Evolutionary conservation across 2,329 filamentous ascomycete species (phyloP).

Genomic region (Plenodomus tracheiphilus): DNA sequence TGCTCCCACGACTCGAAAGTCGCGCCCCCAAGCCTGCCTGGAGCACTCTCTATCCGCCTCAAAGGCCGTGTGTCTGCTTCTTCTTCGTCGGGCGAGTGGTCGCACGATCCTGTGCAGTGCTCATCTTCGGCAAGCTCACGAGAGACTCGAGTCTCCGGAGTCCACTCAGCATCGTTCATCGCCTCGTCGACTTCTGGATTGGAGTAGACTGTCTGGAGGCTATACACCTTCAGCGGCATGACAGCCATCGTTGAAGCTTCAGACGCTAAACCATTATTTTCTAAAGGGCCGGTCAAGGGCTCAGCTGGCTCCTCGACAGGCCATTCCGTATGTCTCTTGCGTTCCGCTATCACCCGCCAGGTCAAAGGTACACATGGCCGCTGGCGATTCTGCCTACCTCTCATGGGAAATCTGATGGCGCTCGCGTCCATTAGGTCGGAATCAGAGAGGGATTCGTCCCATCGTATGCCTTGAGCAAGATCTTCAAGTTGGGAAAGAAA

Average conservation of each 20-base stretch:
- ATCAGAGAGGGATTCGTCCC: too few relatives aligned
- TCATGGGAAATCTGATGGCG: not conserved
- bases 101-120: not conserved
- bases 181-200: not conserved
- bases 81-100: not conserved
- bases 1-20: too few relatives aligned
- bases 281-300: not conserved
- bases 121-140: not conserved
- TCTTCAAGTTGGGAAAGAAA: too few relatives aligned
- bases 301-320: too few relatives aligned
- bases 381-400: not conserved
- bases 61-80: too few relatives aligned
- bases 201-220: not conserved
- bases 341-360: not conserved
- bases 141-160: not conserved
- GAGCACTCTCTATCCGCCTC: too few relatives aligned
- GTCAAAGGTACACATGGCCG: not conserved
- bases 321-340: not conserved
- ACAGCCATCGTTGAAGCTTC: not conserved
- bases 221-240: not conserved
- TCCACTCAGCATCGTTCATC: not conserved
- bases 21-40: too few relatives aligned
- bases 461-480: too few relatives aligned
- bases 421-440: too few relatives aligned
- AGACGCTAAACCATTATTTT: too few relatives aligned